These are phyloP conservation scores for Mrakia frigida DNA, from an alignment of 768 basidiomycete genomes.

Conservation along the genomic window DNA sequence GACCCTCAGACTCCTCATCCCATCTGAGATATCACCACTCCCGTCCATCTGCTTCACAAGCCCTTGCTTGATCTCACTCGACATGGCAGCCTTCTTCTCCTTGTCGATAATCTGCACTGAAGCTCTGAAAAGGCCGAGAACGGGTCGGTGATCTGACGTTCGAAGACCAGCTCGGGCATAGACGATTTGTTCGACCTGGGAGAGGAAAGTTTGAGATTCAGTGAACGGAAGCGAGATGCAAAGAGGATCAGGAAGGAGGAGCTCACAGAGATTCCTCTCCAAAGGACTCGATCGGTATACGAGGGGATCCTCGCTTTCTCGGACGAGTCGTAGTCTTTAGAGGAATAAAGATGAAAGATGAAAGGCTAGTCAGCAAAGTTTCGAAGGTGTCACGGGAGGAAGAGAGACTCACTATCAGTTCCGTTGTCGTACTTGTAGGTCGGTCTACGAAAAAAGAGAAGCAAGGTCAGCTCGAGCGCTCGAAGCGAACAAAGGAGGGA, in stretches of 20 bases:
- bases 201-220: background rate
- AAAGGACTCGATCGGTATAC: slow-evolving; percentile 78
- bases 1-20: background rate
- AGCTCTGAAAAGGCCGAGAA: slow-evolving; percentile 76
- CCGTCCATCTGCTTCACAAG: slow-evolving; percentile 21
- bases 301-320: slow-evolving; percentile 96
- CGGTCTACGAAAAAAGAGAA: slow-evolving; percentile 49
- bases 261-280: slow-evolving; percentile 56
- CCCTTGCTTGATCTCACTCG: slow-evolving; percentile 32
- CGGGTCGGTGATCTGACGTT: slow-evolving; percentile 95
- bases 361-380: background rate
- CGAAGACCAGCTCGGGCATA: slow-evolving; percentile 80
- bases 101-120: slow-evolving; percentile 73
- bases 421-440: slow-evolving; percentile 77
- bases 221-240: background rate
- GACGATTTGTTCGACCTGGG: slow-evolving; percentile 58
- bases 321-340: slow-evolving; percentile 69
- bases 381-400: background rate
- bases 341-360: background rate
- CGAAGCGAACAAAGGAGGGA: background rate
- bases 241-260: background rate
- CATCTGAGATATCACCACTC: slow-evolving; percentile 16
- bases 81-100: slow-evolving; percentile 62
- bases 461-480: background rate
- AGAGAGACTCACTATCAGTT: slow-evolving; percentile 51